Base-by-base conservation (phyloP, 1,284 basidiomycete genomes). In the Heliocybe sulcata region DNA sequence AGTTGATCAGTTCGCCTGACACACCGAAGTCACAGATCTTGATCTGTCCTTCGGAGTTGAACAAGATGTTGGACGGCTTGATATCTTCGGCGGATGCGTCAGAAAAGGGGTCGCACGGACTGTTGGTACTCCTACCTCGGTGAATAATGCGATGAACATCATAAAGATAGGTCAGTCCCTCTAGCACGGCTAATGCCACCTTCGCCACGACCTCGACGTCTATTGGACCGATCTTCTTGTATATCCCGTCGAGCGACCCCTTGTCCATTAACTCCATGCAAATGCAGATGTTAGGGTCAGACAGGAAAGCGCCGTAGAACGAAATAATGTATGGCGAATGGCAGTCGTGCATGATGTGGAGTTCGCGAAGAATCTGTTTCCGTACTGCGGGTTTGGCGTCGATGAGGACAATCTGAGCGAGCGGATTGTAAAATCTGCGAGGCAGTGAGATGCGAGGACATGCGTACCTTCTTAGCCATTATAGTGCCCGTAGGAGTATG, bases 11-110 rank as follows among this genome's bases (percentile, higher is more conserved):
- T 70, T 99, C 96, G 19, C 97, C 97, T 0, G 94, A 97, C 8
- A 99, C 97, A 49, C 96, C 96, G 71, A 99, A 99, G 71, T 99
- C 97, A 65, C 95, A 98, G 50, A 99, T 90, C 72, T 99, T 99
- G 78, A 99, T 95, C 64, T 96, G 85, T 1, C 96, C 97, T 45
- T 82, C 77, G 11, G 93, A 92, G 67, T 98, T 98, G 73, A 85
- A 92, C 16, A 99, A 80, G 57, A 99, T 97, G 67, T 99, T 99
- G 47, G 94, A 97, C 1, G 96, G 96, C 71, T 99, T 99, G 77
- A 99, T 98, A 66, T 99, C 96, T 97, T 31, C 12, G 29, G 29
- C 6, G 4, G 26, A n/a, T 20, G 25, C 22, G 25, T 54, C 22
- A 20, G 16, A 45, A 33, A 29, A 20, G 14, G 38, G n/a, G 14